Evolutionary conservation across 2,329 filamentous ascomycete genomes (phyloP).

Genomic region (Colletotrichum euphorbiae): DNA sequence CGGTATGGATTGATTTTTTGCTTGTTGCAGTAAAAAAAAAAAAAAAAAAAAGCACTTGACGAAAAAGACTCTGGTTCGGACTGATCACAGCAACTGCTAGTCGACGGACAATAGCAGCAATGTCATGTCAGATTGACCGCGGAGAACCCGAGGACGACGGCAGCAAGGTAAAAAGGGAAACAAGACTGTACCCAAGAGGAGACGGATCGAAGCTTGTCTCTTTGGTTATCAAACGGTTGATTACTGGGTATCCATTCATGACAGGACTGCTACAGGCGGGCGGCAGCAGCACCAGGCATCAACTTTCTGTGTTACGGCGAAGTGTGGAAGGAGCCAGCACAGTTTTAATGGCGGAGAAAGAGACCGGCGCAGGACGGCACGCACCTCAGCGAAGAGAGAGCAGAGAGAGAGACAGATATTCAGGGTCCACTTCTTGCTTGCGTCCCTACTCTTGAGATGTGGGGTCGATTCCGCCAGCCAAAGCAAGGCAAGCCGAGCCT

Average conservation of each 20-base stretch:
- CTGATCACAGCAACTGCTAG: constrained; percentile 11
- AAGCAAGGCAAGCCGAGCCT: constrained; percentile 28
- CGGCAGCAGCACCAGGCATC: constrained; percentile 25
- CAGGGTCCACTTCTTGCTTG: constrained; percentile 37
- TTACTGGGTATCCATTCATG: constrained; percentile 37
- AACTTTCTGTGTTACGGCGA: neutral
- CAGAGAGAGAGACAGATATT: constrained; percentile 26
- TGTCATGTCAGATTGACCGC: constrained; percentile 7
- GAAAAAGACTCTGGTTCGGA: neutral
- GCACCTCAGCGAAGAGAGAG: neutral
- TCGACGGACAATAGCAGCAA: constrained; percentile 13
- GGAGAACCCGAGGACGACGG: constrained; percentile 5
- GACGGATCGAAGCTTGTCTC: constrained; percentile 19
- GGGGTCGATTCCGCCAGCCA: constrained; percentile 35
- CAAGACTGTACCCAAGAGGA: constrained; percentile 21
- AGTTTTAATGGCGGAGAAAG: constrained; percentile 37
- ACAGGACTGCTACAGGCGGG: constrained; percentile 20
- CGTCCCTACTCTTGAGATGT: constrained; percentile 25
- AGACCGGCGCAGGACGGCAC: constrained; percentile 16
- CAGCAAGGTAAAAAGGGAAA: constrained; percentile 6
- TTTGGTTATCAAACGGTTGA: constrained; percentile 25
- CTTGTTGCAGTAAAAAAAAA: neutral
- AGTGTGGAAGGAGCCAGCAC: constrained; percentile 36
- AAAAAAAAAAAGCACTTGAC: neutral
- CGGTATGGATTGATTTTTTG: neutral